phyloP scores from a whole-genome alignment of 495 filamentous ascomycete species.

The Xylona heveae region DNA sequence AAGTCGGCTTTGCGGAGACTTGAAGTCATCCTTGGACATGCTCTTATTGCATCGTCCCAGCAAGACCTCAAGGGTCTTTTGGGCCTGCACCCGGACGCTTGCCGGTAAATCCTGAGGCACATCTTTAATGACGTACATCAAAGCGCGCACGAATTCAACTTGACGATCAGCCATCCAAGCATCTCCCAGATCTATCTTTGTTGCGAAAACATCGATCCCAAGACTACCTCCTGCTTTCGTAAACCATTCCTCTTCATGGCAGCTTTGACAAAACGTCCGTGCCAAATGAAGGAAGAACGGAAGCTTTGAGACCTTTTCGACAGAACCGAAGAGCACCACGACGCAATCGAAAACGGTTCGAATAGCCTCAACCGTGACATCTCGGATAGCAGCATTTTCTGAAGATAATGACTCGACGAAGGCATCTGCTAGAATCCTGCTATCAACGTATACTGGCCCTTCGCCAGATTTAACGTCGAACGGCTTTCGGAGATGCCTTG shows the following conservation, averaged over 20 bases:
- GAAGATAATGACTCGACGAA: slow-evolving; percentile 74
- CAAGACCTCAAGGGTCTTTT: slow-evolving; percentile 59
- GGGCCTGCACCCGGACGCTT: slow-evolving; percentile 58
- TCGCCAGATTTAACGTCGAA: slow-evolving; percentile 77
- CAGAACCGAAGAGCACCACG: slow-evolving; percentile 56
- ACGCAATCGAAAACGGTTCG: slow-evolving; percentile 56
- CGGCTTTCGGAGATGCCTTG: slow-evolving; percentile 44
- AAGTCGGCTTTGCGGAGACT: slow-evolving; percentile 40
- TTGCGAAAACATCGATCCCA: slow-evolving; percentile 67
- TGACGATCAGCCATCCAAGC: slow-evolving; percentile 63
- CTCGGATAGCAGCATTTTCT: slow-evolving; percentile 56
- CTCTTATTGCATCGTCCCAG: slow-evolving; percentile 53
- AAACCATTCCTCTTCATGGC: slow-evolving; percentile 95
- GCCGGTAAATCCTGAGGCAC: slow-evolving; percentile 83
- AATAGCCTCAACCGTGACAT: slow-evolving; percentile 61
- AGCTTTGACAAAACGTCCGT: slow-evolving; percentile 74
- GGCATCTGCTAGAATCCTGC: slow-evolving; percentile 65
- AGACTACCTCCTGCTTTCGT: slow-evolving; percentile 80
- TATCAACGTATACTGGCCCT: slow-evolving; percentile 68
- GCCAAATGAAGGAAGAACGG: slow-evolving; percentile 66
- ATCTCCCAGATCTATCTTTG: slow-evolving; percentile 62
- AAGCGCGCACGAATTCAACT: slow-evolving; percentile 60
- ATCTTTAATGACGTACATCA: slow-evolving; percentile 95
- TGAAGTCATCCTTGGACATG: slow-evolving; percentile 52
- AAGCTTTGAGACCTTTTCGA: slow-evolving; percentile 44